These are phyloP conservation scores for Oryza brachyantha DNA, from an alignment of 176 grass and related monocot genomes.

Conservation along the genomic window DNA sequence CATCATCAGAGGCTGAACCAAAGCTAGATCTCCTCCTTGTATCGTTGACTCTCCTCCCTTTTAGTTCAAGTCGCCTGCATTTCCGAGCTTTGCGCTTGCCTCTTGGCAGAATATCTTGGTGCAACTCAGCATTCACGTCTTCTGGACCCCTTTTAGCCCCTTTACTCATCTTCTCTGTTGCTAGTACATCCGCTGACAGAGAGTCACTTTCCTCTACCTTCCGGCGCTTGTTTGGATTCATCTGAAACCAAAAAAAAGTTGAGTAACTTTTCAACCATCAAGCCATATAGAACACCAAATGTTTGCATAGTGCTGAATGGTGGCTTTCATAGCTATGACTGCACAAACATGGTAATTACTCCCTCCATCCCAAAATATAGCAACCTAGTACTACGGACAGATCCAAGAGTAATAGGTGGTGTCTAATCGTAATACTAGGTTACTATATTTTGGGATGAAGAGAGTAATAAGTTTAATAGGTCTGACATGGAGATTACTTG, in stretches of 20 bases:
- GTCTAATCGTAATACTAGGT: no score
- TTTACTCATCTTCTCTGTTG: constrained; percentile 47
- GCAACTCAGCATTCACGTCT: constrained; percentile 58
- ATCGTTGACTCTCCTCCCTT: constrained; percentile 52
- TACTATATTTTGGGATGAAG: no score
- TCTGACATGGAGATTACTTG: background rate
- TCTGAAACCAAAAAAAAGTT: constrained; percentile 56
- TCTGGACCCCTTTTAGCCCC: constrained; percentile 41
- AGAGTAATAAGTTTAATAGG: background rate
- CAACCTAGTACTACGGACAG: no score
- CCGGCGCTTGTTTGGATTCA: constrained; percentile 61
- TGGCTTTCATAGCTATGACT: background rate
- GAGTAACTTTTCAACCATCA: background rate
- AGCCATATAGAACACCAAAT: constrained; percentile 11
- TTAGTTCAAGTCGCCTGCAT: constrained; percentile 60
- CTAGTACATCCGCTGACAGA: constrained; percentile 15
- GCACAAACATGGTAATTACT: background rate
- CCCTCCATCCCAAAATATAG: no score
- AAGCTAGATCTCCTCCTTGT: constrained; percentile 52
- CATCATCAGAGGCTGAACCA: constrained; percentile 47
- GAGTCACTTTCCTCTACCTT: constrained; percentile 51
- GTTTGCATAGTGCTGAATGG: background rate
- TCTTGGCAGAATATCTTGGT: constrained; percentile 53
- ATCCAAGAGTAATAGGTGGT: no score
- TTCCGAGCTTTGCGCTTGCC: constrained; percentile 68